These are phyloP conservation scores for Fusarium sp. DNA, from an alignment of 2,329 filamentous ascomycete genomes.

Conservation along the genomic window DNA sequence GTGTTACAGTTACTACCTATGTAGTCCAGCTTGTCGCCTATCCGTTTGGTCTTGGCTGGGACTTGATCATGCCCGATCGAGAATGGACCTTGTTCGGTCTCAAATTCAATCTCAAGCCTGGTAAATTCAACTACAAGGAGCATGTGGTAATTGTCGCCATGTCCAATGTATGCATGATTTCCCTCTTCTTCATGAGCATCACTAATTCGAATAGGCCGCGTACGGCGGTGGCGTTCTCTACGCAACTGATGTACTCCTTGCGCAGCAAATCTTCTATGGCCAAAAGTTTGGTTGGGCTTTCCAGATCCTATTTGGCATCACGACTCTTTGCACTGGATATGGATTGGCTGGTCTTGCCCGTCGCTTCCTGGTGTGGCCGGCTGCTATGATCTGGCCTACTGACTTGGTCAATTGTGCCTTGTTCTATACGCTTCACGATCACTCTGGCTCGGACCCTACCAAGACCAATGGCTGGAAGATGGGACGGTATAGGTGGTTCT, in stretches of 20 bases:
- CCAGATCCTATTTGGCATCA: slow-evolving; percentile 65
- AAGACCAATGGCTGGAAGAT: slow-evolving; percentile 71
- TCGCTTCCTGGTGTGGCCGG: slow-evolving; percentile 65
- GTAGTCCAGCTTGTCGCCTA: slow-evolving; percentile 73
- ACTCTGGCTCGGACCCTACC: slow-evolving; percentile 59
- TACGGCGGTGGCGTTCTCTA: slow-evolving; percentile 70
- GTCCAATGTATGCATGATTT: slow-evolving; percentile 65
- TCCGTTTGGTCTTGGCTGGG: slow-evolving; percentile 67
- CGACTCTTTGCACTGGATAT: slow-evolving; percentile 68
- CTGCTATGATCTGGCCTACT: slow-evolving; percentile 69
- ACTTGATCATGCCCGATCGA: slow-evolving; percentile 65
- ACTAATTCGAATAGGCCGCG: slow-evolving; percentile 58
- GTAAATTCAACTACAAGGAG: slow-evolving; percentile 72
- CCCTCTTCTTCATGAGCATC: slow-evolving; percentile 5
- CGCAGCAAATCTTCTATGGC: slow-evolving; percentile 67
- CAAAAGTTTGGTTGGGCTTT: slow-evolving; percentile 67
- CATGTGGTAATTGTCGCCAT: slow-evolving; percentile 72
- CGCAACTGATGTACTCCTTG: slow-evolving; percentile 62
- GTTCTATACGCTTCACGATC: slow-evolving; percentile 61
- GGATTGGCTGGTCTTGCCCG: slow-evolving; percentile 66
- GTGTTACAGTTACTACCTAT: slow-evolving; percentile 69
- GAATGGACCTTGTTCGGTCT: slow-evolving; percentile 63
- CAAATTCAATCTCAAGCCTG: slow-evolving; percentile 67
- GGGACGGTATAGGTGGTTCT: slow-evolving; percentile 72
- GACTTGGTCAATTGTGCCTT: slow-evolving; percentile 66